A percentile compares a stretch with the other conserved stretches of the same genome.
Conservation (phyloP, 805 yeast genomes). For the Lachancea nothofagi region DNA sequence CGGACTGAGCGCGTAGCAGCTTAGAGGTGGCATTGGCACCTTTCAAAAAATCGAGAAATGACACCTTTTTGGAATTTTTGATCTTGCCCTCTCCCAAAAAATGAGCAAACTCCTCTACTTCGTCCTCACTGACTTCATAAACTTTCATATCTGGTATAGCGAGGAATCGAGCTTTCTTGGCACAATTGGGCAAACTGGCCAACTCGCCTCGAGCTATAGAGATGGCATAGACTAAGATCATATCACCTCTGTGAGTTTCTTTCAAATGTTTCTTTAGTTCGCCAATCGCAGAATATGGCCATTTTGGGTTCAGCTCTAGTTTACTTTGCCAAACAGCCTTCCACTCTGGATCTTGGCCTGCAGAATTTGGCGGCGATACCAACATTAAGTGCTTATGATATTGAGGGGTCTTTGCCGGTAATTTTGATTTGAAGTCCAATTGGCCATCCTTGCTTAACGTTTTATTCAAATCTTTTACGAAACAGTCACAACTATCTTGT, state of each 20-base stretch:
- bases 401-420: constrained; percentile 19
- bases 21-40: constrained; percentile 14
- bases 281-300: constrained; percentile 22
- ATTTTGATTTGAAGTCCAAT: constrained; percentile 12
- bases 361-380: constrained; percentile 16
- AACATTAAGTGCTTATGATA: constrained; percentile 25
- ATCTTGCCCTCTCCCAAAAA: constrained; percentile 17
- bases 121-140: constrained; percentile 14
- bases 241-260: constrained; percentile 13
- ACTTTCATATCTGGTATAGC: constrained; percentile 24
- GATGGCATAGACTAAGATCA: constrained; percentile 19
- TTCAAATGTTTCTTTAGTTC: constrained; percentile 15
- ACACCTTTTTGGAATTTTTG: constrained; percentile 2
- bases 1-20: constrained; percentile 3
- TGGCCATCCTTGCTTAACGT: constrained; percentile 11
- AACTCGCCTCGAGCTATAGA: constrained; percentile 13
- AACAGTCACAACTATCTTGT: constrained; percentile 16
- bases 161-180: constrained; percentile 11
- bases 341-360: constrained; percentile 15
- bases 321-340: constrained; percentile 22
- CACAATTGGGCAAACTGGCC: constrained; percentile 4
- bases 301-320: constrained; percentile 18
- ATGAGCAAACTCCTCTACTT: constrained; percentile 16
- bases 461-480: constrained; percentile 14
- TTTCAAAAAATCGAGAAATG: constrained; percentile 15